A percentile compares a stretch with the other conserved stretches of the same genome.
Evolutionary conservation across 2,329 filamentous ascomycete genomes (phyloP).

Genomic region (Endoconidiophora laricicola): DNA sequence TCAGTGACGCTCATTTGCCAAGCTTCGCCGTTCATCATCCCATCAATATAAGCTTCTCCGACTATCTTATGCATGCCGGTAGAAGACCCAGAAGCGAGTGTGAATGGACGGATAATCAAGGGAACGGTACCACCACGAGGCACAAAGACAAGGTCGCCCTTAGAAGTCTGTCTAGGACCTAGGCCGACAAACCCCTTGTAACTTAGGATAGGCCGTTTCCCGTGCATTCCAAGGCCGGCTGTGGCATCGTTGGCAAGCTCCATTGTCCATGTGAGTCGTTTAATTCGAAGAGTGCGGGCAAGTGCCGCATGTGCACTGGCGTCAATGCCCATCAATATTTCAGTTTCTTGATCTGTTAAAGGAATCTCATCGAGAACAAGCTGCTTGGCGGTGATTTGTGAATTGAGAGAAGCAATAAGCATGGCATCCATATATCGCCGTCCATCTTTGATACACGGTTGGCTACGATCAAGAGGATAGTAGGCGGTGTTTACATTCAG

Average conservation of each 20-base stretch:
- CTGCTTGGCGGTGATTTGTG: too few relatives aligned
- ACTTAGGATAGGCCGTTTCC: slow-evolving; percentile 2
- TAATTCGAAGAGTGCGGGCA: not conserved
- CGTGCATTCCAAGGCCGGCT: slow-evolving; percentile 1
- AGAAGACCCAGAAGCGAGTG: not conserved
- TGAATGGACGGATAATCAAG: slow-evolving; percentile 3
- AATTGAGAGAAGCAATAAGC: not conserved
- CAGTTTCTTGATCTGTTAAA: too few relatives aligned
- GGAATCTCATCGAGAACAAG: too few relatives aligned
- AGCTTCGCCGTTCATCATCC: slow-evolving; percentile 5
- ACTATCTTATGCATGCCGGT: slow-evolving; percentile 5
- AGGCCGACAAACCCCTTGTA: slow-evolving; percentile 5
- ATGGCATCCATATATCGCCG: not conserved
- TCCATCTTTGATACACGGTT: not conserved
- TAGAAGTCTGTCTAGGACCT: slow-evolving; percentile 1
- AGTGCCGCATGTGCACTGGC: not conserved
- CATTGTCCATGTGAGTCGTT: not conserved
- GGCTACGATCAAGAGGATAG: not conserved
- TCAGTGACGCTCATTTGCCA: slow-evolving; percentile 8
- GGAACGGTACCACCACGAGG: slow-evolving; percentile 7
- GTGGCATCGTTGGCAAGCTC: not conserved
- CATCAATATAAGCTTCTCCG: slow-evolving; percentile 7
- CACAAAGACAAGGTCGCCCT: slow-evolving; percentile 6
- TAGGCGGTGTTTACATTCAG: not conserved
- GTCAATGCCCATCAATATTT: too few relatives aligned